phyloP scores from a whole-genome alignment of 768 basidiomycete genomes.

The Hemileccinum impolitum region DNA sequence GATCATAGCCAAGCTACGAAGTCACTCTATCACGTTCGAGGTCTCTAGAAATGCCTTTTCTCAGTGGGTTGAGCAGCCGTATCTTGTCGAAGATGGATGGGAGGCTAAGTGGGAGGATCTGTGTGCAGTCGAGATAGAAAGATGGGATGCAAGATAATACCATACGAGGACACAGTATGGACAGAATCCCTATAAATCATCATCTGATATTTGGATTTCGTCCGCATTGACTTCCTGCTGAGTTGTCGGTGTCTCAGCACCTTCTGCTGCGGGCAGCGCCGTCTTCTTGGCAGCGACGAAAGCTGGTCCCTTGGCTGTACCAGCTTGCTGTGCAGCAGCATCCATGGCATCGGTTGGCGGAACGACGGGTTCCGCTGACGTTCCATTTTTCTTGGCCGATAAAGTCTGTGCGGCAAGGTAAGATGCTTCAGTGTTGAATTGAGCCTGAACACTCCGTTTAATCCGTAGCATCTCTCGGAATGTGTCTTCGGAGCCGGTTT shows the following conservation, averaged over 20 bases:
- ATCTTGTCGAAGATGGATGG: conserved; percentile 68
- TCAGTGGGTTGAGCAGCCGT: conserved; percentile 68
- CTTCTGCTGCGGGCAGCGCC: conserved; percentile 39
- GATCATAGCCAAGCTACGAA: conserved; percentile 55
- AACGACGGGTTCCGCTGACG: conserved; percentile 42
- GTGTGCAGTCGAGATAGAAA: conserved; percentile 71
- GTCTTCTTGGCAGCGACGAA: conserved; percentile 78
- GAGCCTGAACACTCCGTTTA: conserved; percentile 96
- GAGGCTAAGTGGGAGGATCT: conserved; percentile 73
- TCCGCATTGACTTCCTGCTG: conserved; percentile 54
- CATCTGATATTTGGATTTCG: conserved; percentile 87
- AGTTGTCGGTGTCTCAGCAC: conserved; percentile 30
- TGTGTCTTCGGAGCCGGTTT: conserved; percentile 97
- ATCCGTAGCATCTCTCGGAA: conserved; percentile 95
- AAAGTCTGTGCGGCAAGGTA: conserved; percentile 90
- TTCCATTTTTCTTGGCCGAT: conserved; percentile 58
- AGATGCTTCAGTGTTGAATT: conserved; percentile 96
- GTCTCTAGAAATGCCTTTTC: conserved; percentile 58
- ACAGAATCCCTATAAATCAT: conserved; percentile 47
- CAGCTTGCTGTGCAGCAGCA: conserved; percentile 67
- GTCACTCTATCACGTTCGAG: conserved; percentile 68
- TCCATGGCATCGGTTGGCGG: conserved; percentile 78
- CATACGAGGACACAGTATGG: conserved; percentile 15
- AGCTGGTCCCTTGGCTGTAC: conserved; percentile 53
- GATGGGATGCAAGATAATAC: conserved; percentile 48